Percentiles rank a stretch among this genome's conserved stretches.
phyloP scores from a whole-genome alignment of 1,139 yeast genomes.

The Pichia sp. region DNA sequence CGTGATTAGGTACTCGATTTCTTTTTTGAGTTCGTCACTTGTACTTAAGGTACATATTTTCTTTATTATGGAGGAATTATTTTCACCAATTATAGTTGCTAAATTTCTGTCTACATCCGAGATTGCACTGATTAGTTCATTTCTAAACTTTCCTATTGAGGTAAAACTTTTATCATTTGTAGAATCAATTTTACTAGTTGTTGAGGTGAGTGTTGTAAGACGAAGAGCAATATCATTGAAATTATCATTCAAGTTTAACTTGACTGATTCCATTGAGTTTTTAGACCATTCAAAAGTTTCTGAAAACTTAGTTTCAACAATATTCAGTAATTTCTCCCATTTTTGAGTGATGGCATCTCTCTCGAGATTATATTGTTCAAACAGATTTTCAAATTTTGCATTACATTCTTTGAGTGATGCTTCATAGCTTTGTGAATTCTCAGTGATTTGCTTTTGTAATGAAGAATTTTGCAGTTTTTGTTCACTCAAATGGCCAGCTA shows the following conservation, averaged over 20 bases:
- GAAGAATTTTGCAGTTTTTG: constrained; percentile 18
- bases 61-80: not conserved
- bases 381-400: not conserved
- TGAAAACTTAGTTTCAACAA: not conserved
- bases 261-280: not conserved
- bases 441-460: constrained; percentile 7
- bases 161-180: not conserved
- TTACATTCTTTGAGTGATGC: not conserved
- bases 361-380: not conserved
- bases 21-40: not conserved
- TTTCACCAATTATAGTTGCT: not conserved
- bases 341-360: not conserved
- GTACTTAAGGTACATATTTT: not conserved
- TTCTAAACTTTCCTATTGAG: not conserved
- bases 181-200: not conserved
- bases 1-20: not conserved
- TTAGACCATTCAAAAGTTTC: not conserved
- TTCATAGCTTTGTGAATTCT: constrained; percentile 2
- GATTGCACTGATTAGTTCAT: not conserved
- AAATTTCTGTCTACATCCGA: not conserved
- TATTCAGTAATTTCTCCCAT: not conserved
- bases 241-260: constrained; percentile 2
- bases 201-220: not conserved
- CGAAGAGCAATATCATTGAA: constrained; percentile 9
- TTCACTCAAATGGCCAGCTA: constrained; percentile 23